These are phyloP conservation scores for Mychonastes homosphaera DNA, from an alignment of 139 green algal species.

Conservation along the genomic window DNA sequence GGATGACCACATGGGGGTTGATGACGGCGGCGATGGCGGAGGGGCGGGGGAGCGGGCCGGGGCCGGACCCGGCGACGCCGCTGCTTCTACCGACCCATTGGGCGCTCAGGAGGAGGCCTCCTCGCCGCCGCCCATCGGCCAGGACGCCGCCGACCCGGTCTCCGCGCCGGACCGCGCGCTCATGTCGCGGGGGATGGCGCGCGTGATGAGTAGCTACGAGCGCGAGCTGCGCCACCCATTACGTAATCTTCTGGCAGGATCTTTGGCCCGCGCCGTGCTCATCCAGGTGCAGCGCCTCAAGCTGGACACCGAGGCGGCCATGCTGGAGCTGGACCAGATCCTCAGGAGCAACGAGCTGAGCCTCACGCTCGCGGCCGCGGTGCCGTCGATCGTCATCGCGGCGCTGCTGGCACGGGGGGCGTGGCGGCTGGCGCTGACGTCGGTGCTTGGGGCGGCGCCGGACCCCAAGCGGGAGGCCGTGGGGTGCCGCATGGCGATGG, in stretches of 20 bases:
- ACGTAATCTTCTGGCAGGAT: conserved; percentile 60
- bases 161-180: conserved; percentile 10
- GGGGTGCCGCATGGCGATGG: conserved; percentile 43
- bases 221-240: conserved; percentile 63
- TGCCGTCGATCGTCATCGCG: conserved; percentile 54
- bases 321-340: conserved; percentile 93
- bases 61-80: background rate
- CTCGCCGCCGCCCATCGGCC: too few species aligned
- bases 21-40: conserved; percentile 12
- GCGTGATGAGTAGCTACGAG: conserved; percentile 75
- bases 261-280: conserved; percentile 67
- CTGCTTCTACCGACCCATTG: background rate
- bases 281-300: conserved; percentile 93
- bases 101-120: background rate
- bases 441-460: conserved; percentile 34
- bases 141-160: too few species aligned
- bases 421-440: conserved; percentile 26
- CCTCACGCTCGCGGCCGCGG: conserved; percentile 47
- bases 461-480: conserved; percentile 48
- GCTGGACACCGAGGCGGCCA: conserved; percentile 76
- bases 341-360: conserved; percentile 80
- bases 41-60: background rate
- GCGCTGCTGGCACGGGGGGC: conserved; percentile 18
- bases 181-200: conserved; percentile 46
- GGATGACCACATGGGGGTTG: conserved; percentile 1